Percentiles rank a stretch among this genome's conserved stretches.
phyloP scores from a whole-genome alignment of 2,329 filamentous ascomycete genomes.

The Fusarium concolor region DNA sequence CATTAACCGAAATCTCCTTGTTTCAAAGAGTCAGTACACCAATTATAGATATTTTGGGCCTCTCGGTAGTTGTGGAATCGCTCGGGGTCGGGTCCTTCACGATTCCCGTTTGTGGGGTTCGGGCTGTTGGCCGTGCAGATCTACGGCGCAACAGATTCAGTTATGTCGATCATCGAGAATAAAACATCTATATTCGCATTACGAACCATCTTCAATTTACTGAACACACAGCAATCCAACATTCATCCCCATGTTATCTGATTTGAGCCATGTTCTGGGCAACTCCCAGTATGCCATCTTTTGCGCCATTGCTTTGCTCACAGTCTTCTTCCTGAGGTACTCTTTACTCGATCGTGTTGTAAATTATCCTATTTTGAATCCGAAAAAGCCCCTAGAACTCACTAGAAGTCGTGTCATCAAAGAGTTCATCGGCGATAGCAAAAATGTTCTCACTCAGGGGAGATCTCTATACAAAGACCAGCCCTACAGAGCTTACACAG shows the following conservation, averaged over 20 bases:
- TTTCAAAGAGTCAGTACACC: too few relatives aligned
- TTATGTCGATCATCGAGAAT: too few relatives aligned
- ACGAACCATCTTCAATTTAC: too few relatives aligned
- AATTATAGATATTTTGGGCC: too few relatives aligned
- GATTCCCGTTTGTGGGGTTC: too few relatives aligned
- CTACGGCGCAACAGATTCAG: too few relatives aligned
- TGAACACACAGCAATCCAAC: too few relatives aligned
- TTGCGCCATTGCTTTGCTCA: not conserved
- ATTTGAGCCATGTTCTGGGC: not conserved
- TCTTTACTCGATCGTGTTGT: not conserved
- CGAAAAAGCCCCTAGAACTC: not conserved
- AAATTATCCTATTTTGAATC: conserved; percentile 3
- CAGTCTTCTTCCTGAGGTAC: not conserved
- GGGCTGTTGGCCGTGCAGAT: too few relatives aligned
- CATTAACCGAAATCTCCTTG: too few relatives aligned
- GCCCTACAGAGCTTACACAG: not conserved
- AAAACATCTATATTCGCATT: too few relatives aligned
- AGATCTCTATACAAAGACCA: not conserved
- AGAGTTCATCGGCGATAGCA: conserved; percentile 3
- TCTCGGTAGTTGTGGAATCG: too few relatives aligned
- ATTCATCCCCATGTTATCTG: not conserved
- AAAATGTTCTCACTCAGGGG: not conserved
- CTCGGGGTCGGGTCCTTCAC: too few relatives aligned
- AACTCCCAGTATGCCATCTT: conserved; percentile 8
- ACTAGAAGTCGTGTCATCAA: not conserved